Percentiles rank a stretch among this genome's conserved stretches.
Evolutionary conservation across 495 filamentous ascomycete genomes (phyloP).

Genomic region (Neurospora sp.): DNA sequence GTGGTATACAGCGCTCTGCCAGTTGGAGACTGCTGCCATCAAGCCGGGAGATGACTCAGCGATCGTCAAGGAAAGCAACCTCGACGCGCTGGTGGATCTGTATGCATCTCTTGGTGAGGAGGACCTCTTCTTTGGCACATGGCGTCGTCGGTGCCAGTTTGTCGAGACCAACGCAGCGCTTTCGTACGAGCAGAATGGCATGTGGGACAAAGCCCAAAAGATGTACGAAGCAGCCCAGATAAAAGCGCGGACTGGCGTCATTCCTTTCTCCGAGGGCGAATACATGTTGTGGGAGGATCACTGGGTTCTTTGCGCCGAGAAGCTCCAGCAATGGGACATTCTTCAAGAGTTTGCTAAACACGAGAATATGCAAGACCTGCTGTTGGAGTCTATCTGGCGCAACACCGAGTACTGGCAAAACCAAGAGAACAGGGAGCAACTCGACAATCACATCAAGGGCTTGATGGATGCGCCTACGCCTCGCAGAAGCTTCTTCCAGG

Average conservation of each 20-base stretch:
- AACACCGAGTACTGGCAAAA: conserved; percentile 87
- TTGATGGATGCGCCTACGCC: conserved; percentile 96
- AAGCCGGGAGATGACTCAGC: conserved; percentile 75
- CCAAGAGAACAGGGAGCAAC: conserved; percentile 71
- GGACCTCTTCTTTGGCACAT: conserved; percentile 95
- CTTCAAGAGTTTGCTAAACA: conserved; percentile 97
- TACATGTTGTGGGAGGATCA: conserved; percentile 99
- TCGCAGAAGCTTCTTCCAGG: conserved; percentile 87
- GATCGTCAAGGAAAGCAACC: conserved; percentile 78
- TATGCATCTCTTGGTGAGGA: conserved; percentile 87
- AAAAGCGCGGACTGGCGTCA: conserved; percentile 83
- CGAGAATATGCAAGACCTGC: conserved; percentile 96
- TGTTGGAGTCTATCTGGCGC: conserved; percentile 90
- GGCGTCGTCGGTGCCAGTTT: conserved; percentile 89
- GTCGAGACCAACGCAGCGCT: conserved; percentile 93
- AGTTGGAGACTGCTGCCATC: conserved; percentile 76
- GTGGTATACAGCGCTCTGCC: conserved; percentile 83
- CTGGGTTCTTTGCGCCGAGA: conserved; percentile 94
- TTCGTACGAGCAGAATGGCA: conserved; percentile 96
- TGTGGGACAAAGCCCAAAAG: conserved; percentile 97
- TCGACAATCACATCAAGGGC: conserved; percentile 85
- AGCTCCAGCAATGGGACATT: conserved; percentile 98
- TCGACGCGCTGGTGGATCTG: conserved; percentile 85
- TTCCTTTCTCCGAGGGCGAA: conserved; percentile 91
- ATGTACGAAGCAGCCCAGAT: conserved; percentile 95